phyloP scores from a whole-genome alignment of 139 green algal species.

The Tetradesmus lagerheimii region DNA sequence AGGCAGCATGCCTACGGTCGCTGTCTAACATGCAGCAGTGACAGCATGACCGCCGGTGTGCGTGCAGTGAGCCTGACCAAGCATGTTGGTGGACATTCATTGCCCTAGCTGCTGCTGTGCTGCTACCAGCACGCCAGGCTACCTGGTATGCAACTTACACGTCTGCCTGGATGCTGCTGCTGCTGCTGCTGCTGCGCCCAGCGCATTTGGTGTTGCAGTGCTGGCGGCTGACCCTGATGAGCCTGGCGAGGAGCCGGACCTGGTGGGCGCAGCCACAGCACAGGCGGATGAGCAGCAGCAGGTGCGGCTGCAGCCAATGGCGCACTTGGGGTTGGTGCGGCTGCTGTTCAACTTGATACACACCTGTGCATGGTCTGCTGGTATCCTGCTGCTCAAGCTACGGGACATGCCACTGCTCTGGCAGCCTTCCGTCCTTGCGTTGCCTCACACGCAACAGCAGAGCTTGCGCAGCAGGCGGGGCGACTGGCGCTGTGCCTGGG shows the following conservation, averaged over 20 bases:
- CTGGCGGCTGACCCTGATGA: not conserved
- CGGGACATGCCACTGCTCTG: not conserved
- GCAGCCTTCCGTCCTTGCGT: no score
- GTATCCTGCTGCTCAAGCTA: not conserved
- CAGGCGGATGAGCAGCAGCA: not conserved
- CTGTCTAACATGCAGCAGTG: not conserved
- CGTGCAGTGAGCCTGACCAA: no score
- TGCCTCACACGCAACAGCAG: not conserved
- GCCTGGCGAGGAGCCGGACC: not conserved
- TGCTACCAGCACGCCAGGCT: no score
- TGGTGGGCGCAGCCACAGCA: constrained; percentile 12
- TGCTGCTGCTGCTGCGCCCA: not conserved
- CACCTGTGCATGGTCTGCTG: not conserved
- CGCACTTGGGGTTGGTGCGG: not conserved
- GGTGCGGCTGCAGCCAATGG: not conserved
- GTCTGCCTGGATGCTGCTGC: not conserved
- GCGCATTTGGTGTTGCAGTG: not conserved
- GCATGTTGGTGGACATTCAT: not conserved
- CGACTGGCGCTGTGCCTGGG: not conserved
- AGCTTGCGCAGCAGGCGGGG: not conserved
- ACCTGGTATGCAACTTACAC: no score
- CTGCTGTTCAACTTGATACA: no score
- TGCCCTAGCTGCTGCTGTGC: not conserved
- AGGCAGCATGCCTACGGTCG: no score
- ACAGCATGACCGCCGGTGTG: not conserved